A percentile compares a stretch with the other conserved stretches of the same genome.
Conservation (phyloP, 2,329 filamentous ascomycete species). For the Sporothrix euskadiensis region DNA sequence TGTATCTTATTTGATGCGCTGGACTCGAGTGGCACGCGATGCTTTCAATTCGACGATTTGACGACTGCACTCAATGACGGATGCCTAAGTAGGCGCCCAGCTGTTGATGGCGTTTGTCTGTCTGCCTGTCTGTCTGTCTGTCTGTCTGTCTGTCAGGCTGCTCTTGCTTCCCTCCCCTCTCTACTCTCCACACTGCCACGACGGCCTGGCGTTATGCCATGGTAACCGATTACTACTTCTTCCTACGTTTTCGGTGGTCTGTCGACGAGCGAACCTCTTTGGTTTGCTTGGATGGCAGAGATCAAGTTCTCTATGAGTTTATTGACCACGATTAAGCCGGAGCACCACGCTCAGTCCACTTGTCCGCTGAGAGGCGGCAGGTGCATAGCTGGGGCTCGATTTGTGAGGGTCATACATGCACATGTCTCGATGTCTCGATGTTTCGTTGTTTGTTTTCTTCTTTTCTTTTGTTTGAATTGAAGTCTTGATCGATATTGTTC, state of each 20-base stretch:
- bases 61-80: background rate
- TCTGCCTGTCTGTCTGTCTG: background rate
- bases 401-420: constrained; percentile 77
- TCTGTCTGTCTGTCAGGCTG: background rate
- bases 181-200: constrained; percentile 47
- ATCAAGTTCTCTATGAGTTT: constrained; percentile 48
- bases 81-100: constrained; percentile 11
- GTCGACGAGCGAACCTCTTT: constrained; percentile 50
- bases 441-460: too few species aligned
- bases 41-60: background rate
- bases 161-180: background rate
- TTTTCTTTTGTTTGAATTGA: background rate
- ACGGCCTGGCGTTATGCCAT: constrained; percentile 54
- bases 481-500: background rate
- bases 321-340: constrained; percentile 95
- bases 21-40: background rate
- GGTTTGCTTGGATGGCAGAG: constrained; percentile 61
- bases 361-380: constrained; percentile 70
- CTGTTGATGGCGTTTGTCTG: background rate
- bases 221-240: constrained; percentile 62
- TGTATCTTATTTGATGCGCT: background rate
- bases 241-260: constrained; percentile 74
- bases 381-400: constrained; percentile 95
- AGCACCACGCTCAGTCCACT: constrained; percentile 80
- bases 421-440: background rate